phyloP scores from a whole-genome alignment of 805 yeast species.

The Hanseniaspora mollemarum region DNA sequence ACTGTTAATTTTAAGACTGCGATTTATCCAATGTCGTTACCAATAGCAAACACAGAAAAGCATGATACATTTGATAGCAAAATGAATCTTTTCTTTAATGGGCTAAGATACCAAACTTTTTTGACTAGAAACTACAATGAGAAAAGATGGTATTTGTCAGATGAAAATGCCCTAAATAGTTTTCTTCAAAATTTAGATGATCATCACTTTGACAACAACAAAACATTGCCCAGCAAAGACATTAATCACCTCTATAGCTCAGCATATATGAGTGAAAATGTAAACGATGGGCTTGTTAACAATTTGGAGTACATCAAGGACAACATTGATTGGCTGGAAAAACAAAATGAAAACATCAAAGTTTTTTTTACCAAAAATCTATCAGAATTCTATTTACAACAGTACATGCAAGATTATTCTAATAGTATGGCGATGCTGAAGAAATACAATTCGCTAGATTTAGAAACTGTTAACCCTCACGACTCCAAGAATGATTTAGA shows the following conservation, averaged over 20 bases:
- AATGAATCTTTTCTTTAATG: neutral
- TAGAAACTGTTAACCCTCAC: conserved; percentile 5
- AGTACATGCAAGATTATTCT: neutral
- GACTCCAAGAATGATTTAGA: neutral
- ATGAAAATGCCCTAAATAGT: neutral
- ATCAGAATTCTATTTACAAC: neutral
- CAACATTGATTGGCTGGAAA: neutral
- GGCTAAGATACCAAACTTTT: neutral
- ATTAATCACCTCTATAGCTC: neutral
- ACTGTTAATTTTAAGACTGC: neutral
- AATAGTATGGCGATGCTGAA: neutral
- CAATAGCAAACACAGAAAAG: neutral
- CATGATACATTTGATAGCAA: neutral
- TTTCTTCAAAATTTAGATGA: neutral
- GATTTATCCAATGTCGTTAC: neutral
- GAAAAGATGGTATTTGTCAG: neutral
- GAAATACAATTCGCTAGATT: conserved; percentile 3
- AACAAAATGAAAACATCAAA: neutral
- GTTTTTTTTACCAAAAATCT: neutral
- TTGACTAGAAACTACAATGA: neutral
- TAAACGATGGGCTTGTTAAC: neutral
- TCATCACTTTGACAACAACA: neutral
- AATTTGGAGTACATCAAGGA: neutral
- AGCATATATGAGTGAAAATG: neutral
- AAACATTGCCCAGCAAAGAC: too few relatives aligned